A percentile compares a stretch with the other conserved stretches of the same genome.
These are phyloP conservation scores for Colletotrichum acutatum DNA, from an alignment of 2,329 filamentous ascomycete genomes.

Conservation along the genomic window DNA sequence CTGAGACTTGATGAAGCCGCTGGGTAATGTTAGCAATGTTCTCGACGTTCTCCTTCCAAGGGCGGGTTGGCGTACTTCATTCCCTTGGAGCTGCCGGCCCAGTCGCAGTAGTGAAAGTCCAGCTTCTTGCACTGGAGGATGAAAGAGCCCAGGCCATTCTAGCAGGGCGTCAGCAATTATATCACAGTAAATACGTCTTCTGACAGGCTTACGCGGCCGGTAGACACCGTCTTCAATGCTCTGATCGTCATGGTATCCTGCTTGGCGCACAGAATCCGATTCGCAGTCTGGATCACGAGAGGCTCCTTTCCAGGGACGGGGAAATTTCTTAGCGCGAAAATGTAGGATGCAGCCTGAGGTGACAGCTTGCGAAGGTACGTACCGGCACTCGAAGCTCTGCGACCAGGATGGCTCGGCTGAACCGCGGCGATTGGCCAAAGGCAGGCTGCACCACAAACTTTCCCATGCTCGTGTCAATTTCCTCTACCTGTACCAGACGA, in stretches of 20 bases:
- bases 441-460: constrained; percentile 32
- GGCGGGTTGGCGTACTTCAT: constrained; percentile 76
- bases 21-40: constrained; percentile 51
- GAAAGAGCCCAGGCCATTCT: constrained; percentile 98
- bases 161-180: background rate
- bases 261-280: constrained; percentile 19
- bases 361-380: constrained; percentile 19
- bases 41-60: background rate
- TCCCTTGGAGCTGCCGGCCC: constrained; percentile 89
- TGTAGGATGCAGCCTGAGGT: constrained; percentile 7
- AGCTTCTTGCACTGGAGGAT: constrained; percentile 96
- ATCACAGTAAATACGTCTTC: no score
- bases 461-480: constrained; percentile 29
- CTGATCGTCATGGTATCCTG: constrained; percentile 61
- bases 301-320: constrained; percentile 10
- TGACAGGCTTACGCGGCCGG: constrained; percentile 59
- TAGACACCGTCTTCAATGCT: constrained; percentile 63
- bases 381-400: background rate
- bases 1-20: constrained; percentile 82
- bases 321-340: constrained; percentile 35
- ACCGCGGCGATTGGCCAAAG: constrained; percentile 10
- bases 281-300: constrained; percentile 20
- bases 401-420: constrained; percentile 11
- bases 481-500: background rate
- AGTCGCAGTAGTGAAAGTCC: constrained; percentile 98